Percentiles rank a stretch among this genome's conserved stretches.
Evolutionary conservation across 495 filamentous ascomycete species (phyloP).

Genomic region (Aspergillus panamensis): DNA sequence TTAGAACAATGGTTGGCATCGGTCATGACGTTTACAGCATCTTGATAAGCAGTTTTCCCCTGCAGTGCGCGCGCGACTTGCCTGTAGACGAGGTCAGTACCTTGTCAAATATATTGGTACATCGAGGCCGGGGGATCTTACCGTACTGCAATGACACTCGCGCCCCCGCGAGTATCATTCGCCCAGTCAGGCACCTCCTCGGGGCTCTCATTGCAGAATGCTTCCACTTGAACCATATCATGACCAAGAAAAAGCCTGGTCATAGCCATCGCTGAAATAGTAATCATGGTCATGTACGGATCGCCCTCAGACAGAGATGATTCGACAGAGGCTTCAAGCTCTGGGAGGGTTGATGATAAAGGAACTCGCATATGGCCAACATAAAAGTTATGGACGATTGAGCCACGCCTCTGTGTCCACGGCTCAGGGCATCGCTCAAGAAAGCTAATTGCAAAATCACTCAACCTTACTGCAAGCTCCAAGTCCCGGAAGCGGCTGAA

Average conservation of each 20-base stretch:
- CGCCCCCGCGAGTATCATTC: constrained; percentile 74
- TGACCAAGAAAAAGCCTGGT: constrained; percentile 70
- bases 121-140: constrained; percentile 18
- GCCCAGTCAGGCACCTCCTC: constrained; percentile 75
- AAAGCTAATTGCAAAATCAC: constrained; percentile 60
- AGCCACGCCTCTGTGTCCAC: constrained; percentile 66
- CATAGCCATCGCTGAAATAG: constrained; percentile 67
- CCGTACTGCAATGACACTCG: constrained; percentile 61
- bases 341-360: constrained; percentile 54
- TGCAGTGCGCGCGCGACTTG: constrained; percentile 77
- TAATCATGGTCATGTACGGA: constrained; percentile 68
- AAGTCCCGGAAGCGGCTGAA: constrained; percentile 70
- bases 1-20: constrained; percentile 65
- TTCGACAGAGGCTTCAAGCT: constrained; percentile 67
- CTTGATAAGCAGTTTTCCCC: constrained; percentile 68
- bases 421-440: constrained; percentile 64
- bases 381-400: constrained; percentile 70
- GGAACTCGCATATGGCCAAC: constrained; percentile 68
- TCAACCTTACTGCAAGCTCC: constrained; percentile 62
- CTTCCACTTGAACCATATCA: constrained; percentile 70
- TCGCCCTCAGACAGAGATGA: constrained; percentile 69
- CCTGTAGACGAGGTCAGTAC: constrained; percentile 28
- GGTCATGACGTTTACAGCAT: constrained; percentile 58
- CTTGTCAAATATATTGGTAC: background rate
- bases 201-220: constrained; percentile 66